Evolutionary conservation across 2,329 filamentous ascomycete species (phyloP), one percentile per base, ranked within the genome.

Genomic region (Epichloe typhina): DNA sequence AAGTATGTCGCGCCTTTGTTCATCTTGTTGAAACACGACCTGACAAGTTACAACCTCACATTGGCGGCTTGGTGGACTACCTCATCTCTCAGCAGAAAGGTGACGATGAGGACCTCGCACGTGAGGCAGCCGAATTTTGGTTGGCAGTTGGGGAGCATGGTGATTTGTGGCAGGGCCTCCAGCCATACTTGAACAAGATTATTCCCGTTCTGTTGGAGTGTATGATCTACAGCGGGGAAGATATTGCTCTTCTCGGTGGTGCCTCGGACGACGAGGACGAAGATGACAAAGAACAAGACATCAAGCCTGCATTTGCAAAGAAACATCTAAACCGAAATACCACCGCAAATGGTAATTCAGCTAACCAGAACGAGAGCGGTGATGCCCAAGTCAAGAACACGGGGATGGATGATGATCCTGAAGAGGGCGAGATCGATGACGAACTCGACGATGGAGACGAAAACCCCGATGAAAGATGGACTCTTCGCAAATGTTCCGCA

Each of bases 91-190:
- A 98, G 65, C 93, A 98, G 66, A 82, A 84, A 65, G 84, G 83
- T 55, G 83, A 90, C 26, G 90, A 97, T 57, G 84, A 90, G 50
- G 89, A 97, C 41, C 74, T 98, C 52, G 89, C 91, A 38, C 83
- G 94, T 57, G 93, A 98, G 64, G 93, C 93, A 8, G 89, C 93
- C 5, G 93, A 98, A 66, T 98, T 98, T 64, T 98, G 94, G 89
- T 79, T 98, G 43, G 88, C 88, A 39, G 83, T 95, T 19, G 90
- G 89, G 53, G 93, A 96, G 64, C 88, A 95, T 63, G 79, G 86
- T 41, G 79, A 84, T 53, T 71, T 97, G 49, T 88, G 88, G 71
- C 77, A 82, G 57, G 77, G 81, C 0, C 73, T 98, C 44, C 82
- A 77, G 8, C 89, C 89, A 0, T 87, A 87, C 62, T 79, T 97